These are phyloP conservation scores for Chaetomiaceae sp. DNA, from an alignment of 2,329 filamentous ascomycete species.

Conservation along the genomic window DNA sequence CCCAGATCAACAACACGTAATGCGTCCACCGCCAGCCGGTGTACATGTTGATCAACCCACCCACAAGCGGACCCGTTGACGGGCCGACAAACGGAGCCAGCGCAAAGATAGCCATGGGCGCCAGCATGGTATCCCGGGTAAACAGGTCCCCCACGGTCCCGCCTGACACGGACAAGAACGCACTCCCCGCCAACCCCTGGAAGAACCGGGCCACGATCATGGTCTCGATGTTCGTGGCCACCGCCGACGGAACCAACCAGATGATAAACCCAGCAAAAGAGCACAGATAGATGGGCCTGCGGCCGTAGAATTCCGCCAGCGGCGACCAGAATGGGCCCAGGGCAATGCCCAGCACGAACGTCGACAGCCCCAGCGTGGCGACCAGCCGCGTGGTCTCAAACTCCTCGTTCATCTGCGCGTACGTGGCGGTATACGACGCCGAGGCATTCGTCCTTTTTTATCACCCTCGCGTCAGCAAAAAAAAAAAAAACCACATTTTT, in stretches of 20 bases:
- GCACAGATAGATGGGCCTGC: slow-evolving; percentile 72
- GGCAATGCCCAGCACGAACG: slow-evolving; percentile 74
- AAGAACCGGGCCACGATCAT: slow-evolving; percentile 77
- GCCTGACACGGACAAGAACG: slow-evolving; percentile 70
- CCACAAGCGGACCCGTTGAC: slow-evolving; percentile 56
- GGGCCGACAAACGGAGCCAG: slow-evolving; percentile 61
- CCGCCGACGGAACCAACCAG: slow-evolving; percentile 76
- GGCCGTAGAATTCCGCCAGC: slow-evolving; percentile 74
- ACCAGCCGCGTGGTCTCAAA: slow-evolving; percentile 68
- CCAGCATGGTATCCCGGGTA: slow-evolving; percentile 60
- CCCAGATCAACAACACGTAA: slow-evolving; percentile 81
- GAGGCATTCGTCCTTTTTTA: slow-evolving; percentile 67
- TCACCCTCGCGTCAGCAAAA: neutral
- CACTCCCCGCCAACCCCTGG: slow-evolving; percentile 65
- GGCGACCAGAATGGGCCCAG: slow-evolving; percentile 62
- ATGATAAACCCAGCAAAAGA: slow-evolving; percentile 72
- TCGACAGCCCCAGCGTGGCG: slow-evolving; percentile 73
- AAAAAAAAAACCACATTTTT: neutral
- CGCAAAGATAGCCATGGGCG: slow-evolving; percentile 80
- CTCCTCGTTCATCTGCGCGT: slow-evolving; percentile 68
- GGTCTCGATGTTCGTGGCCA: slow-evolving; percentile 76
- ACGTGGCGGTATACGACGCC: slow-evolving; percentile 85
- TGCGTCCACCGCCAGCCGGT: slow-evolving; percentile 77
- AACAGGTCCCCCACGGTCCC: slow-evolving; percentile 84
- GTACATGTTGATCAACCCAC: slow-evolving; percentile 79